Evolutionary conservation across 2,329 filamentous ascomycete species (phyloP), one percentile per base, ranked within the genome.

Genomic region (Drechslerella dactyloides): DNA sequence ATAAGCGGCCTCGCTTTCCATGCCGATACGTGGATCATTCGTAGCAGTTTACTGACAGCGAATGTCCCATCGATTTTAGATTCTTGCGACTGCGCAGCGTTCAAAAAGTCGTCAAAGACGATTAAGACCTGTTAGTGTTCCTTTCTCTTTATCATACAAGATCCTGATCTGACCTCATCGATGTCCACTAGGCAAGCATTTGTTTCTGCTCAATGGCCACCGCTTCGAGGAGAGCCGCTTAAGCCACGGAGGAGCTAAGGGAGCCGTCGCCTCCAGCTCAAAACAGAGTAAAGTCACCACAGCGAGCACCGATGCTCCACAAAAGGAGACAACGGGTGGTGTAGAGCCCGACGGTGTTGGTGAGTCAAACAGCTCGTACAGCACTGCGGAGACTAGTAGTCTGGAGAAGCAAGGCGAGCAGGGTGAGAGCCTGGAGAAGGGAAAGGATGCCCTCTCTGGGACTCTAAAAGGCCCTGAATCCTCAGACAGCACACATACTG

Each of bases 151-250:
- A 56, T 17, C n/a, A 52, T 23, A 11, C 19, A 59, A 7, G 10
- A 21, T 50, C 11, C 15, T 21, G 10, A 21, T 50, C 11, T 19
- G 2, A 17, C 17, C 11, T 5, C 7, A 27, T 42, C 27, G 35
- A 50, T 11, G n/a, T 44, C 1, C 24, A 5, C 21, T 44, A 70
- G 66, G 66, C 48, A 70, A 70, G 24, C 66, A 70, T 33, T 33
- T 70, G 7, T 62, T 70, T 27, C 48, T 70, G 5, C 6, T 70
- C 7, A 64, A 70, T 19, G 66, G 66, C 11, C 42, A 62, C 8
- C 66, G 44, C 7, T 70, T 59, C 40, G 66, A 70, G 23, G 27
- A 59, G 40, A 64, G 54, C 17, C 59, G 66, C 2, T 50, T 59
- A 11, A 42, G 48, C 8, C 57, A 48, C 13, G n/a, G 27, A 7